Percentiles rank a stretch among this genome's conserved stretches.
These are phyloP conservation scores for Fusarium sacchari DNA, from an alignment of 2,329 filamentous ascomycete species.

Conservation along the genomic window DNA sequence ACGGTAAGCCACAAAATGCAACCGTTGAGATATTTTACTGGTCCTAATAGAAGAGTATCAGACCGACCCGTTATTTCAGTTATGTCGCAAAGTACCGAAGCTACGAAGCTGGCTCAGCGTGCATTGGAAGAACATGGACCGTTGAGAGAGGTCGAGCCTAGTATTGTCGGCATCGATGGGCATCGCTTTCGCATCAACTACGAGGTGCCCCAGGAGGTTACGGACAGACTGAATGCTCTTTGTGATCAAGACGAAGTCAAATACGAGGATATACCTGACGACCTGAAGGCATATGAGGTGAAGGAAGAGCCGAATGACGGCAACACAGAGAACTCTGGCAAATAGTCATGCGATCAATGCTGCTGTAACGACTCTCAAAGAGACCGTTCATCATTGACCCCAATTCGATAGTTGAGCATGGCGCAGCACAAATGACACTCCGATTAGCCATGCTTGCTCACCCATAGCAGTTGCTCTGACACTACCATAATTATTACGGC, in stretches of 20 bases:
- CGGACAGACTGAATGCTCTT: rapidly evolving
- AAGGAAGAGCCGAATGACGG: neutral
- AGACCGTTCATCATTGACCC: rapidly evolving
- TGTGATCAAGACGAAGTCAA: neutral
- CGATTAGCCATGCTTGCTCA: neutral
- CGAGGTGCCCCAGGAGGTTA: neutral
- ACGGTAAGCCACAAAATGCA: neutral
- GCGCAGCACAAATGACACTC: no score
- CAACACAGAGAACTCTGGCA: neutral
- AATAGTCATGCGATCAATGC: neutral
- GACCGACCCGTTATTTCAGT: neutral
- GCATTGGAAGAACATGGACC: neutral
- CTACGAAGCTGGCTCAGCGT: neutral
- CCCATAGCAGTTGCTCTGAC: neutral
- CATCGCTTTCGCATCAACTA: neutral
- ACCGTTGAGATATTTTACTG: rapidly evolving
- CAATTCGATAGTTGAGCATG: neutral
- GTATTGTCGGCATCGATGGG: neutral
- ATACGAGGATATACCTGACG: neutral
- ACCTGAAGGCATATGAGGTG: neutral
- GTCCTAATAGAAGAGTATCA: neutral
- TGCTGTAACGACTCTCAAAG: rapidly evolving
- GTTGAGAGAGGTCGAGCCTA: neutral
- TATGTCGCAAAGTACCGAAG: neutral
- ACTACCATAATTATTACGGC: neutral